Evolutionary conservation across 129 eudicot genomes (phyloP).

Genomic region (Pittosporum tobira): DNA sequence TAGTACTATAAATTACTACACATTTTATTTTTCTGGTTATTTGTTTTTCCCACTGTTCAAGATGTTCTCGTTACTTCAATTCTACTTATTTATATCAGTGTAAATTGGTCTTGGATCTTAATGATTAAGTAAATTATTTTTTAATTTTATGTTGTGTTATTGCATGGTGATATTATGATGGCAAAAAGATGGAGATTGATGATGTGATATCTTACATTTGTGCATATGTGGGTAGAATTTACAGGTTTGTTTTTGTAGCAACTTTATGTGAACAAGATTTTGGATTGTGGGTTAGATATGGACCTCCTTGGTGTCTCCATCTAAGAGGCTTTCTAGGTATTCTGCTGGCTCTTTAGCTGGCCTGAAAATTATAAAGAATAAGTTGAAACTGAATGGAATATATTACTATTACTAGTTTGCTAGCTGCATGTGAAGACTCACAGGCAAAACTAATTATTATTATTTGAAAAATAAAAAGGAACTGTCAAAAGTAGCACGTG

Average conservation of each 20-base stretch:
- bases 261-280: neutral
- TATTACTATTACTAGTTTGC: neutral
- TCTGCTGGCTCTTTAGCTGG: slow-evolving; percentile 12
- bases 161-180: slow-evolving; percentile 3
- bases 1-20: neutral
- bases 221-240: slow-evolving; percentile 17
- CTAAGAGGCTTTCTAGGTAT: slow-evolving; percentile 9
- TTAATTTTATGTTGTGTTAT: neutral
- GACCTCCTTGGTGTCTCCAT: slow-evolving; percentile 22
- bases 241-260: neutral
- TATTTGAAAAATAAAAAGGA: neutral
- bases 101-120: neutral
- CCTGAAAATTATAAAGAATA: neutral
- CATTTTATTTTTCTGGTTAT: neutral
- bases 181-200: slow-evolving; percentile 5
- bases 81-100: neutral
- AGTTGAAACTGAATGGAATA: neutral
- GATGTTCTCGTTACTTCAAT: neutral
- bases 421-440: neutral
- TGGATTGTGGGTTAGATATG: slow-evolving; percentile 8
- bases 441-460: neutral
- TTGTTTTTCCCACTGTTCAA: neutral
- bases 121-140: neutral
- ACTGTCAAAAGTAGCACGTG: neutral
- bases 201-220: slow-evolving; percentile 30